Base-by-base conservation (phyloP, 2,329 filamentous ascomycete species). In the Blastomyces parvus region DNA sequence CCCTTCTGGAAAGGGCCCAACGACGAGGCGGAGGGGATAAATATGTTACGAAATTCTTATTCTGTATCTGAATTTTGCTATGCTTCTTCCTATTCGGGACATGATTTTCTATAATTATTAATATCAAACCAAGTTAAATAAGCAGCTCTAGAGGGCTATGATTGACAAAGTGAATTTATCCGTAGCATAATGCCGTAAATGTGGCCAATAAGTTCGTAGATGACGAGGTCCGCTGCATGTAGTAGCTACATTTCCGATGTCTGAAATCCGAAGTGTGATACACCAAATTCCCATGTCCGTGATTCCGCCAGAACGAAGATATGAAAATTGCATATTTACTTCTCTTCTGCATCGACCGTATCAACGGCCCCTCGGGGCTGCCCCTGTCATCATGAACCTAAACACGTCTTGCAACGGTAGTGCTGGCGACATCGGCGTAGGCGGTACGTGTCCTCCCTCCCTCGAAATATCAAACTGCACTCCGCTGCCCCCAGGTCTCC, bases 21-120 rank as follows among this genome's bases (percentile, higher is more conserved):
- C 79, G 63, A 84, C 83, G n/a, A 78, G 83, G 63, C 76, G 83
- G 66, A 79, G 82, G 69, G 83, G 82, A 65, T 85, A 62, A 64
- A 61, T 44, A 42, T 40, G 25, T 19, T 59, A 53, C 13, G 22
- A 61, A n/a, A 7, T 40, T 33, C 13, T 48, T 30, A 22, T 9
- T 30, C 14, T 27, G 38, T 53, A 30, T 59, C 25, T 48, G 4
- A 30, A 6, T 9, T 59, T 59, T 59, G 19, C 38, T 59, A 27
- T 13, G 9, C 11, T 42, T 27, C 22, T 30, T 59, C 27, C 40
- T 44, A 44, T 44, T 59, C 8, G 30, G 8, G n/a, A 13, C 1
- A n/a, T 56, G 30, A 40, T 58, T 38, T 17, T 40, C 36, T 27
- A n/a, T 33, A 59, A 36, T 48, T 9, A n/a, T 59, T 59, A 48